Conservation (phyloP, 78 protist genomes). For the Cavenderia fasciculata region DNA sequence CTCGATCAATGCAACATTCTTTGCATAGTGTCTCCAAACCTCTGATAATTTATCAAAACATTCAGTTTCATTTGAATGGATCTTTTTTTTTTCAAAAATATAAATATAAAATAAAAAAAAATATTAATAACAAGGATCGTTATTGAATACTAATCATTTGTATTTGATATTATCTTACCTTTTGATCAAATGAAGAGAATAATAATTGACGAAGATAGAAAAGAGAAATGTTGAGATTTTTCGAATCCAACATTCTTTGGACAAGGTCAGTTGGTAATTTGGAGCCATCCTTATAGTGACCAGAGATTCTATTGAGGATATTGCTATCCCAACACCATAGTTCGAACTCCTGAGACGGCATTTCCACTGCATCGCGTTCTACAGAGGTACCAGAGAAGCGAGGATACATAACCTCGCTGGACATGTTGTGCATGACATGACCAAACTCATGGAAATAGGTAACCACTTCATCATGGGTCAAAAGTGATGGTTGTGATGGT, state of each 20-base stretch:
- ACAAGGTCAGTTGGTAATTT: constrained; percentile 71
- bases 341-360: constrained; percentile 87
- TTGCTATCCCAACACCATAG: constrained; percentile 49
- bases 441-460: constrained; percentile 87
- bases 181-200: constrained; percentile 29
- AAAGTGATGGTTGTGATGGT: constrained; percentile 60
- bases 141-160: neutral
- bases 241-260: constrained; percentile 38
- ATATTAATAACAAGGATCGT: too few relatives aligned
- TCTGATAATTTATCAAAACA: neutral
- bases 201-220: constrained; percentile 60
- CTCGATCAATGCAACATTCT: constrained; percentile 8
- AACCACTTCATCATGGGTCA: constrained; percentile 78
- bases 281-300: constrained; percentile 51
- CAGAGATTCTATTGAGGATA: constrained; percentile 19
- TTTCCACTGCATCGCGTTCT: constrained; percentile 85
- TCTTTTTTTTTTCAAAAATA: too few relatives aligned
- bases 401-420: constrained; percentile 20
- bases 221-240: constrained; percentile 37
- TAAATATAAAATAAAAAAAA: too few relatives aligned
- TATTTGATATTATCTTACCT: neutral
- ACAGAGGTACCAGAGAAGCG: constrained; percentile 78
- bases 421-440: constrained; percentile 71
- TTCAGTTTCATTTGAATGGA: constrained; percentile 2
- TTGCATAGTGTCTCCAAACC: neutral